Base-by-base conservation (phyloP, 2,329 filamentous ascomycete genomes). In the Stagonosporopsis tanaceti region DNA sequence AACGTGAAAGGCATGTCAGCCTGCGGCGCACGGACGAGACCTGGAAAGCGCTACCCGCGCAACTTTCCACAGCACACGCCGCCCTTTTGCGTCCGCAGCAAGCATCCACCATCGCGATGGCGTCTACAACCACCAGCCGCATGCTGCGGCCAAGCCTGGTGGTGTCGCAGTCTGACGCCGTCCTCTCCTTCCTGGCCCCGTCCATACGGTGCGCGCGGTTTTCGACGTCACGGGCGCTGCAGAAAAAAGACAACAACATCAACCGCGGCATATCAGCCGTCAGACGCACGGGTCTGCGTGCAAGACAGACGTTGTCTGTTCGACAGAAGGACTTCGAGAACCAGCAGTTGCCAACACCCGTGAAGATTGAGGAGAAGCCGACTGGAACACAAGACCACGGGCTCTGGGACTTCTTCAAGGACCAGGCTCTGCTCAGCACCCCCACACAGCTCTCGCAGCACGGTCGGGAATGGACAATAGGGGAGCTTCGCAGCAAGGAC, bases 381-480 rank as follows among this genome's bases (percentile, higher is more conserved):
- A 75, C 85, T 61, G 84, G 82, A 32, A 89, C 92, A 72, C 83
- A 87, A 27, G 79, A 93, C 64, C 95, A 99, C 78, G 94, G 93
- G 28, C 87, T 99, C 11, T 98, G 91, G 90, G 89, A 86, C 1
- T 99, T 99, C 80, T 98, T 99, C 69, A 83, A 83, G 61, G 84
- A 88, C 63, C 85, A 86, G 63, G 85, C 87, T 70, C 79, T 88
- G n/a, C 76, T 97, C 69, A 84, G 84, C 66, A 88, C 88, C 7
- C 93, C 93, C 5, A 83, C 87, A 34, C 88, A 94, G 65, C 87
- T 90, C 53, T 75, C 82, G 47, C 81, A 85, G 62, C 89, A 95
- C 76, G 95, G 85, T 15, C 86, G 95, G 51, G 82, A 87, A 27
- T 99, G 95, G 95, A 87, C 85, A 11, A 87, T 91, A 7, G 86